phyloP scores from a whole-genome alignment of 129 eudicot species.

The Erigeron canadensis region DNA sequence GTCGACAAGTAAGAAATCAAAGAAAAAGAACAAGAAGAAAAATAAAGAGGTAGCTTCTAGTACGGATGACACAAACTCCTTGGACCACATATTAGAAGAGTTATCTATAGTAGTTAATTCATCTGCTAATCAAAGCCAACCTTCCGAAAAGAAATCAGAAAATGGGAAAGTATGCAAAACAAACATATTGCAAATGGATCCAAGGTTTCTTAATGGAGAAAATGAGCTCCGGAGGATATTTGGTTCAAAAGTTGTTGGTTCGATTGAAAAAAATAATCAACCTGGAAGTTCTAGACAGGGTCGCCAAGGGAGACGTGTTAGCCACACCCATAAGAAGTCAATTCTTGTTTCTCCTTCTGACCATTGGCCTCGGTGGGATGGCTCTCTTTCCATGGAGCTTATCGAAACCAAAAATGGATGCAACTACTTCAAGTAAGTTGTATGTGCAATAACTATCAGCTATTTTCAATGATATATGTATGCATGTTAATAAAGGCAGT shows the following conservation, averaged over 20 bases:
- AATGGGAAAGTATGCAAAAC: conserved; percentile 33
- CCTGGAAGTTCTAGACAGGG: conserved; percentile 68
- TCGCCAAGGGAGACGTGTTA: conserved; percentile 72
- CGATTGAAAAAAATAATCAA: conserved; percentile 63
- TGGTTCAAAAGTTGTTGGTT: conserved; percentile 84
- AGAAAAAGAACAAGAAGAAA: conserved; percentile 80
- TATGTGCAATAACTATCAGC: background rate
- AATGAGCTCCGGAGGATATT: conserved; percentile 88
- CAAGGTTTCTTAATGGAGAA: conserved; percentile 78
- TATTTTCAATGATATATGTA: background rate
- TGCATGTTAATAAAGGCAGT: background rate
- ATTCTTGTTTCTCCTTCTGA: conserved; percentile 71
- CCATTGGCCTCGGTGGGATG: conserved; percentile 98
- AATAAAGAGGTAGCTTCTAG: conserved; percentile 38
- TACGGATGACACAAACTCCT: conserved; percentile 18
- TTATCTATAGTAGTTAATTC: conserved; percentile 51
- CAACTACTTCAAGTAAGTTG: conserved; percentile 58
- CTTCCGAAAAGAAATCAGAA: conserved; percentile 31
- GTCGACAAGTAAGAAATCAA: conserved; percentile 48
- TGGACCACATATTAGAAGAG: conserved; percentile 39
- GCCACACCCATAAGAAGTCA: conserved; percentile 52
- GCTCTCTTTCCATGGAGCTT: conserved; percentile 84
- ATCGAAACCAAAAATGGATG: conserved; percentile 60
- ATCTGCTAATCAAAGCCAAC: conserved; percentile 26
- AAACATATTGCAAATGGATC: conserved; percentile 74